These are phyloP conservation scores for Mesembryanthemum crystallinum DNA, from an alignment of 148 eudicot genomes.

Conservation along the genomic window DNA sequence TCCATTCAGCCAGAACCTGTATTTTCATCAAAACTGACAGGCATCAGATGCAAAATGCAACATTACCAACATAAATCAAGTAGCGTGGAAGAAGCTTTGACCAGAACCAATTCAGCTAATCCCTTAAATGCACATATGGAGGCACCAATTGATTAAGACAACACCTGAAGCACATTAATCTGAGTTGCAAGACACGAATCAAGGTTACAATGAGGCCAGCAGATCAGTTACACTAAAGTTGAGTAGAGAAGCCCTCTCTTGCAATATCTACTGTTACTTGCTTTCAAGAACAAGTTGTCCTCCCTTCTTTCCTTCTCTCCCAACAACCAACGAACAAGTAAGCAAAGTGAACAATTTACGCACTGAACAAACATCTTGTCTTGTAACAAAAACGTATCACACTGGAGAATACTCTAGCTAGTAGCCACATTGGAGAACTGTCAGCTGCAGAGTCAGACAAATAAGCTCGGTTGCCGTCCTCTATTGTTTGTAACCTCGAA, in stretches of 20 bases:
- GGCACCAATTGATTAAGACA: background rate
- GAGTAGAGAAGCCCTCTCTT: background rate
- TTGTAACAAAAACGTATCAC: background rate
- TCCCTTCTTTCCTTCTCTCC: background rate
- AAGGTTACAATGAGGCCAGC: slow-evolving; percentile 1
- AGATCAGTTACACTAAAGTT: background rate
- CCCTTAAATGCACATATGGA: too few relatives aligned
- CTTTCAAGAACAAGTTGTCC: background rate
- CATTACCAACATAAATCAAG: background rate
- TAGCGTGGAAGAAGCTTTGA: slow-evolving; percentile 5
- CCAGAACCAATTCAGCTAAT: background rate
- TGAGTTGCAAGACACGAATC: background rate
- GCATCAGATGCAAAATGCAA: slow-evolving; percentile 5
- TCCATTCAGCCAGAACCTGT: slow-evolving; percentile 67
- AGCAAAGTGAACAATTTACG: background rate
- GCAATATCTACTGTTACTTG: background rate
- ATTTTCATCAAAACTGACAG: slow-evolving; percentile 10
- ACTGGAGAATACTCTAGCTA: background rate
- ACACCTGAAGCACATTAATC: background rate
- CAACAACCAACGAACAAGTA: background rate
- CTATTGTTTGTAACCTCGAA: background rate
- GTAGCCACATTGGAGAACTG: background rate
- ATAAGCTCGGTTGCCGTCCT: background rate
- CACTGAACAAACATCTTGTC: background rate
- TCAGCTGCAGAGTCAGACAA: background rate